These are phyloP conservation scores for Penicillium concentricum DNA, from an alignment of 2,329 filamentous ascomycete genomes.

Conservation along the genomic window DNA sequence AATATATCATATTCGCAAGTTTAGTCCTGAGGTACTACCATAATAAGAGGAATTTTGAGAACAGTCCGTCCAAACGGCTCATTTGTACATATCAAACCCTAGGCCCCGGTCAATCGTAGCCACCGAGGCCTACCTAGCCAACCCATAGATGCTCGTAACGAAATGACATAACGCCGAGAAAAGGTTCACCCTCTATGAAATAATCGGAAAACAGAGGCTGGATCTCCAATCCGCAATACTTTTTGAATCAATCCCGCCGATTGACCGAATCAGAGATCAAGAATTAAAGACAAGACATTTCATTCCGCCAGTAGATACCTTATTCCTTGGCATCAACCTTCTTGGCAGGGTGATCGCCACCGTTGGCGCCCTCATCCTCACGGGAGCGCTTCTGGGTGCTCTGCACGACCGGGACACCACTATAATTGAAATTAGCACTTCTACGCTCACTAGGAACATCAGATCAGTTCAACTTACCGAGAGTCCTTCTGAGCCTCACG, in stretches of 20 bases:
- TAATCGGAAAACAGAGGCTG: conserved; percentile 8
- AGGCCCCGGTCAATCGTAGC: conserved; percentile 1
- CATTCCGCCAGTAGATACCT: conserved; percentile 5
- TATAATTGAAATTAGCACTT: conserved; percentile 19
- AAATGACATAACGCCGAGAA: conserved; percentile 21
- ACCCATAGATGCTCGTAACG: conserved; percentile 10
- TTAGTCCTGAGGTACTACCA: too few relatives aligned
- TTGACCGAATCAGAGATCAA: conserved; percentile 15
- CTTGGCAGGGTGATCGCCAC: conserved; percentile 45
- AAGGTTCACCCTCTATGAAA: conserved; percentile 19
- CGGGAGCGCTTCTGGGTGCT: conserved; percentile 48
- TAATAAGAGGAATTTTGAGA: not conserved
- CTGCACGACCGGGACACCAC: conserved; percentile 47
- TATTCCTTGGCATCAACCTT: conserved; percentile 50
- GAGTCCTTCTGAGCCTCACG: conserved; percentile 41
- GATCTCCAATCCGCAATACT: conserved; percentile 26
- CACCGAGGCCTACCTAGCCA: not conserved
- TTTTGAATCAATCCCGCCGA: conserved; percentile 19
- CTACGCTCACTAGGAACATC: not conserved
- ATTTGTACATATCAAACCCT: conserved; percentile 10
- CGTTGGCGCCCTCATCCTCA: conserved; percentile 40
- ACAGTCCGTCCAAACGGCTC: conserved; percentile 2
- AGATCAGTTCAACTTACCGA: conserved; percentile 33
- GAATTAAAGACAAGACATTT: conserved; percentile 12
- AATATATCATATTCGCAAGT: not conserved